Conservation (phyloP, 208 protist genomes). For the Wallacemonas sp. region DNA sequence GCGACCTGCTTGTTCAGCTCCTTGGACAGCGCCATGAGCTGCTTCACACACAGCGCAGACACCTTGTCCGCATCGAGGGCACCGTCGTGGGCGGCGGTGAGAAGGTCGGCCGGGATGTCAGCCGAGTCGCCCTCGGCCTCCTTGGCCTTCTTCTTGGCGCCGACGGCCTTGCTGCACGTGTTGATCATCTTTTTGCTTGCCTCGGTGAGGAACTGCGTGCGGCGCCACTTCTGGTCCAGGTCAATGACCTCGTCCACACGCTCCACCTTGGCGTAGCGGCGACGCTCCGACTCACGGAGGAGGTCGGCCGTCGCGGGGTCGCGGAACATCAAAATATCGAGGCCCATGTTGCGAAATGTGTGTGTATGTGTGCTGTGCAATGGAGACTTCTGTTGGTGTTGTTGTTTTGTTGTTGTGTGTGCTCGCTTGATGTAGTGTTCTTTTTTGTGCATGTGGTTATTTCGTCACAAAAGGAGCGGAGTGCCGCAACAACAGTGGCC, state of each 20-base stretch:
- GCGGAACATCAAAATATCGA: constrained; percentile 97
- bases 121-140: constrained; percentile 78
- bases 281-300: constrained; percentile 95
- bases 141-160: constrained; percentile 93
- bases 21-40: constrained; percentile 92
- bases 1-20: constrained; percentile 57
- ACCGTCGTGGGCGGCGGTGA: constrained; percentile 51
- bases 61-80: constrained; percentile 64
- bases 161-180: constrained; percentile 88
- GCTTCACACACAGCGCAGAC: constrained; percentile 70
- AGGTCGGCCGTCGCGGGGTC: constrained; percentile 93
- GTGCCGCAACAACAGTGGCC: too few species aligned
- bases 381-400: too few species aligned
- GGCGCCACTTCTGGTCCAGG: constrained; percentile 92
- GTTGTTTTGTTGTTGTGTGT: constrained; percentile 3
- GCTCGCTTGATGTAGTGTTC: too few species aligned
- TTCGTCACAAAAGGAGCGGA: too few species aligned
- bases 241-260: constrained; percentile 94
- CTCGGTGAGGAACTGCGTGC: constrained; percentile 84
- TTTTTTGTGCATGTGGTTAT: too few species aligned
- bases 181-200: constrained; percentile 90
- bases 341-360: constrained; percentile 60
- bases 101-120: constrained; percentile 63
- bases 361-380: not conserved
- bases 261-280: constrained; percentile 88